phyloP scores from a whole-genome alignment of 148 eudicot genomes.

The Amaranthus palmeri region DNA sequence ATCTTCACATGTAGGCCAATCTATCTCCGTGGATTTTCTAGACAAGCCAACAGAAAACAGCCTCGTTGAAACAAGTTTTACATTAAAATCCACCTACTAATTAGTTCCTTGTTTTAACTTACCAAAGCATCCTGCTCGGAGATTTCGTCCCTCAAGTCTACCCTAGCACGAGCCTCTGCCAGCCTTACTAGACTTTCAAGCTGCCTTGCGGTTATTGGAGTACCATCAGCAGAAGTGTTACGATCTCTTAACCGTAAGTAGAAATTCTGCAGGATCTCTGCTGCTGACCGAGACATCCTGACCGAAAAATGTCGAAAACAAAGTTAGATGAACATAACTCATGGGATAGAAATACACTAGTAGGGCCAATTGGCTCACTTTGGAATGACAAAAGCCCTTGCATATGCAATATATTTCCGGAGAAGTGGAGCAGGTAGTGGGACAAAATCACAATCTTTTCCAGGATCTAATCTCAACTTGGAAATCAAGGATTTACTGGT shows the following conservation, averaged over 20 bases:
- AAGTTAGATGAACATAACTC: not conserved
- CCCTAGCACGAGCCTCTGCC: conserved; percentile 93
- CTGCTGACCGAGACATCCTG: conserved; percentile 93
- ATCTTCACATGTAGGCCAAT: not conserved
- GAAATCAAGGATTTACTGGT: conserved; percentile 53
- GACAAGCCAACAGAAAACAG: not conserved
- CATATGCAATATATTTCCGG: conserved; percentile 89
- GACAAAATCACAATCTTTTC: conserved; percentile 65
- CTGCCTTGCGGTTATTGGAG: conserved; percentile 99
- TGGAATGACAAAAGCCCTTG: conserved; percentile 74
- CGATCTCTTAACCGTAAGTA: conserved; percentile 81
- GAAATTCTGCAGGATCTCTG: conserved; percentile 84
- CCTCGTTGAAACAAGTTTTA: not conserved
- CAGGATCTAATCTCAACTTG: conserved; percentile 71
- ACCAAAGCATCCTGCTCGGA: conserved; percentile 89
- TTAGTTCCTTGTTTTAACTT: conserved; percentile 22
- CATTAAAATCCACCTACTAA: not conserved
- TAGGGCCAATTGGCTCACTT: conserved; percentile 37
- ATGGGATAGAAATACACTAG: not conserved
- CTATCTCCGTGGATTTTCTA: conserved; percentile 6
- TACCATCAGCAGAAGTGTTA: conserved; percentile 87
- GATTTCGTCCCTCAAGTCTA: conserved; percentile 88
- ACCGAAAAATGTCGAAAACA: conserved; percentile 13
- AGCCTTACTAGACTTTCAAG: conserved; percentile 91
- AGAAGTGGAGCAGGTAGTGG: conserved; percentile 85